Evolutionary conservation across 2,329 filamentous ascomycete genomes (phyloP).

Genomic region (Epichloe aotearoae): DNA sequence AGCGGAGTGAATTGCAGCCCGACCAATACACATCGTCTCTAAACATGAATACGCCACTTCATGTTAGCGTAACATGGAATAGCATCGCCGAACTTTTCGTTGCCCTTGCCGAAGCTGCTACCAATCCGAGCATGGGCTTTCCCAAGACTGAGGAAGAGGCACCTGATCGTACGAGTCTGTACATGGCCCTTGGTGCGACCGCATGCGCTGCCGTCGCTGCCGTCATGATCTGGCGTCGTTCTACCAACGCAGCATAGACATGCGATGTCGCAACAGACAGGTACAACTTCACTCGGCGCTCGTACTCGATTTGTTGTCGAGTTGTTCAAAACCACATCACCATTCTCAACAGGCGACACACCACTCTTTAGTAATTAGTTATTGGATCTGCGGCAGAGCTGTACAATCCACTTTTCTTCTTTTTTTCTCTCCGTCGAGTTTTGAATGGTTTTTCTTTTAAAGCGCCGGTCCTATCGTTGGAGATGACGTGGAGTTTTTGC

Average conservation of each 20-base stretch:
- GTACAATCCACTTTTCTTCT: neutral
- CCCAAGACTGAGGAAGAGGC: slow-evolving; percentile 81
- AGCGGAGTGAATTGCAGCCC: slow-evolving; percentile 78
- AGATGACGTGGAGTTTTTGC: slow-evolving; percentile 4
- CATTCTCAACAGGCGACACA: neutral
- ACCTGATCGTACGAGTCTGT: slow-evolving; percentile 71
- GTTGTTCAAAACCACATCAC: neutral
- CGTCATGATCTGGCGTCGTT: slow-evolving; percentile 51
- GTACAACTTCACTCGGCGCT: neutral
- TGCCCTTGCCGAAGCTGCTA: slow-evolving; percentile 77
- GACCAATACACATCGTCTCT: slow-evolving; percentile 78
- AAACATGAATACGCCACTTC: slow-evolving; percentile 81
- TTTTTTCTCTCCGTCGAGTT: neutral
- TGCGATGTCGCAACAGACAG: neutral
- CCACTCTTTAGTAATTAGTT: slow-evolving; percentile 2
- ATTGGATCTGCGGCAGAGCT: neutral
- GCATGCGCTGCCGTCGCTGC: slow-evolving; percentile 50
- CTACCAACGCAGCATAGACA: slow-evolving; percentile 31
- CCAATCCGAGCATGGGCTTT: slow-evolving; percentile 76
- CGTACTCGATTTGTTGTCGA: neutral
- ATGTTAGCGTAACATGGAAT: slow-evolving; percentile 89
- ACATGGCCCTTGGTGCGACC: slow-evolving; percentile 68
- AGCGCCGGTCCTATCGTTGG: neutral
- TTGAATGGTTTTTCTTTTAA: neutral
- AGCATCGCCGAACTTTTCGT: slow-evolving; percentile 93